A percentile compares a stretch with the other conserved stretches of the same genome.
phyloP scores from a whole-genome alignment of 2,329 filamentous ascomycete genomes.

The Stachybotrys elegans region DNA sequence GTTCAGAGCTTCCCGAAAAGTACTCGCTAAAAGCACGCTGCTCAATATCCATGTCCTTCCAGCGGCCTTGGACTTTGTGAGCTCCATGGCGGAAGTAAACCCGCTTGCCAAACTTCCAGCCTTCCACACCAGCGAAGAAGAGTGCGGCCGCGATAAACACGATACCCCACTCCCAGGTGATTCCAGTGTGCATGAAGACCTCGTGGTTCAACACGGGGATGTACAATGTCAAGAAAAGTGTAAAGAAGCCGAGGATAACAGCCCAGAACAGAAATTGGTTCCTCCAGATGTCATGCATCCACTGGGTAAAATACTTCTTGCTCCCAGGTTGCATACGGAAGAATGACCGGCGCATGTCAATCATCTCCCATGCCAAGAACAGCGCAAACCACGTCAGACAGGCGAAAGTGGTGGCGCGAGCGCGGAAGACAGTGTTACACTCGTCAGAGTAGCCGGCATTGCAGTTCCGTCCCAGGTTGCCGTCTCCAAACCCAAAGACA shows the following conservation, averaged over 20 bases:
- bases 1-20: too few relatives aligned
- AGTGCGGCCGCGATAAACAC: constrained; percentile 48
- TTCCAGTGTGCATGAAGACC: constrained; percentile 57
- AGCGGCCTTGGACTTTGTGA: too few relatives aligned
- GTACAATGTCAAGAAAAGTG: constrained; percentile 49
- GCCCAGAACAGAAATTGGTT: constrained; percentile 70
- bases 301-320: constrained; percentile 58
- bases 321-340: constrained; percentile 67
- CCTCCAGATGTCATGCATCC: constrained; percentile 62
- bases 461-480: constrained; percentile 54
- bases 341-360: constrained; percentile 66
- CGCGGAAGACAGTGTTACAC: constrained; percentile 64
- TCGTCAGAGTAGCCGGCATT: constrained; percentile 50
- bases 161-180: constrained; percentile 60
- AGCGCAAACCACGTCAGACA: constrained; percentile 72
- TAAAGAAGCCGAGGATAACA: constrained; percentile 43
- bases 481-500: constrained; percentile 57
- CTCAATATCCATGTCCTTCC: constrained; percentile 34
- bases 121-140: constrained; percentile 54
- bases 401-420: constrained; percentile 68
- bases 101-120: constrained; percentile 56
- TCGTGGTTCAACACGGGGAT: constrained; percentile 54
- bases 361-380: constrained; percentile 75
- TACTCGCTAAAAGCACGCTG: constrained; percentile 34
- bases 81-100: constrained; percentile 29